phyloP scores from a whole-genome alignment of 2,329 filamentous ascomycete genomes.

The Xylariaceae sp. region DNA sequence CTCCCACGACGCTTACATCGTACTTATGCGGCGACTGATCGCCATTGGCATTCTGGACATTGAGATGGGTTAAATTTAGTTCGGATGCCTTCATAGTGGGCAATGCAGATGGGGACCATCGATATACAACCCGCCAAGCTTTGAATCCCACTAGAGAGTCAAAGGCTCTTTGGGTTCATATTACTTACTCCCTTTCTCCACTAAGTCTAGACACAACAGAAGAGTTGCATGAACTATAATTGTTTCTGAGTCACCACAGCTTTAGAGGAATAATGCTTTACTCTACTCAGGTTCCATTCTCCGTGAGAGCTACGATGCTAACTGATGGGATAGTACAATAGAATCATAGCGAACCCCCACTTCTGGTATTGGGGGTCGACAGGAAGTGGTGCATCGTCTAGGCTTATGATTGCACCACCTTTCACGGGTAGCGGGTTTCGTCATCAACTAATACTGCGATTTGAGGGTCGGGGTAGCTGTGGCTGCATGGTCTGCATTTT shows the following conservation, averaged over 20 bases:
- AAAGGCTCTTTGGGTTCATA: neutral
- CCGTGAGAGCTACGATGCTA: neutral
- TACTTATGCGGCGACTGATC: conserved; percentile 3
- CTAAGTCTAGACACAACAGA: neutral
- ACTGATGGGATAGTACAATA: neutral
- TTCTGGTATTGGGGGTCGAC: neutral
- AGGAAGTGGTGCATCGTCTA: neutral
- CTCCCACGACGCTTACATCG: conserved; percentile 59
- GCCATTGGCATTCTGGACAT: neutral
- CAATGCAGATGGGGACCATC: neutral
- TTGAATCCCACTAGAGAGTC: neutral
- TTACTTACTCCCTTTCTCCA: neutral
- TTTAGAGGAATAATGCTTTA: too few relatives aligned
- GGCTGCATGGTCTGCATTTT: neutral
- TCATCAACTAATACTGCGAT: neutral
- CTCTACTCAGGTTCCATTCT: too few relatives aligned
- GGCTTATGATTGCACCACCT: conserved; percentile 14
- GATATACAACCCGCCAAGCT: neutral
- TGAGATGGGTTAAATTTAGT: neutral
- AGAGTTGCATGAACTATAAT: too few relatives aligned
- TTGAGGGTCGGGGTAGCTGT: neutral
- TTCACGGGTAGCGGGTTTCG: neutral
- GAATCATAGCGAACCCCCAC: conserved; percentile 2
- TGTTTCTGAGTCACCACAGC: too few relatives aligned
- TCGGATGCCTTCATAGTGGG: neutral